phyloP scores from a whole-genome alignment of 352 stramenopile species.

The Pythium coloratum region DNA sequence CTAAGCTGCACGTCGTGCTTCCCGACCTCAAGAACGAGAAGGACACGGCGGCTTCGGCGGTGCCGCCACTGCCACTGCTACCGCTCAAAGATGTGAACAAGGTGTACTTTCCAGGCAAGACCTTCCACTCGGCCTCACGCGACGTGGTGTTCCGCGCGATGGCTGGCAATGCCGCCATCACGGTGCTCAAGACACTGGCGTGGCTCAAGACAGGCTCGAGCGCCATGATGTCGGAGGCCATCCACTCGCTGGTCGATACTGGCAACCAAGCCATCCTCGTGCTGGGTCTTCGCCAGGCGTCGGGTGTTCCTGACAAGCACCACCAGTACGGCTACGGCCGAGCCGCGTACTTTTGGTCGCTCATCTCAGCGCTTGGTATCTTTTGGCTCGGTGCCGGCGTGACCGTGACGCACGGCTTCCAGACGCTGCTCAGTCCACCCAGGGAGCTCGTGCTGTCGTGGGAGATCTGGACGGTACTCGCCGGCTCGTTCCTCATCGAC shows the following conservation, averaged over 20 bases:
- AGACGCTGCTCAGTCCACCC: slow-evolving; percentile 78
- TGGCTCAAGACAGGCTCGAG: slow-evolving; percentile 93
- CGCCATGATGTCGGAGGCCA: slow-evolving; percentile 97
- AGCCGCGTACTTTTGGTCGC: slow-evolving; percentile 98
- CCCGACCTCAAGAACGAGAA: slow-evolving; percentile 38
- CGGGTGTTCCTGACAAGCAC: slow-evolving; percentile 89
- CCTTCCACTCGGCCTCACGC: slow-evolving; percentile 73
- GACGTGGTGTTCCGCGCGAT: slow-evolving; percentile 89
- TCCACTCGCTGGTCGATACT: slow-evolving; percentile 97
- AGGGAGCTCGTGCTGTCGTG: slow-evolving; percentile 69
- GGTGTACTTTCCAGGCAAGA: slow-evolving; percentile 81
- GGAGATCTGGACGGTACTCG: slow-evolving; percentile 96
- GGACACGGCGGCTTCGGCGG: slow-evolving; percentile 19
- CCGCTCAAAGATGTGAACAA: slow-evolving; percentile 84
- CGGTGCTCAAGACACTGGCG: slow-evolving; percentile 85
- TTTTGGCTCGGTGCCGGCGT: slow-evolving; percentile 97
- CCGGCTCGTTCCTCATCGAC: slow-evolving; percentile 94
- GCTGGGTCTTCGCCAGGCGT: slow-evolving; percentile 78
- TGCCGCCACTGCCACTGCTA: slow-evolving; percentile 40
- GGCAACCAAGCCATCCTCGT: slow-evolving; percentile 95
- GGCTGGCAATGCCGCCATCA: slow-evolving; percentile 95
- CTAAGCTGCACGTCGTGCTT: slow-evolving; percentile 31
- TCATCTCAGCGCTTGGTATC: slow-evolving; percentile 97
- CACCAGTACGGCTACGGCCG: slow-evolving; percentile 98
- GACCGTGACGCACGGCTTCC: slow-evolving; percentile 91